Base-by-base conservation (phyloP, 208 protist species). In the Acanthamoeba lenticulata region DNA sequence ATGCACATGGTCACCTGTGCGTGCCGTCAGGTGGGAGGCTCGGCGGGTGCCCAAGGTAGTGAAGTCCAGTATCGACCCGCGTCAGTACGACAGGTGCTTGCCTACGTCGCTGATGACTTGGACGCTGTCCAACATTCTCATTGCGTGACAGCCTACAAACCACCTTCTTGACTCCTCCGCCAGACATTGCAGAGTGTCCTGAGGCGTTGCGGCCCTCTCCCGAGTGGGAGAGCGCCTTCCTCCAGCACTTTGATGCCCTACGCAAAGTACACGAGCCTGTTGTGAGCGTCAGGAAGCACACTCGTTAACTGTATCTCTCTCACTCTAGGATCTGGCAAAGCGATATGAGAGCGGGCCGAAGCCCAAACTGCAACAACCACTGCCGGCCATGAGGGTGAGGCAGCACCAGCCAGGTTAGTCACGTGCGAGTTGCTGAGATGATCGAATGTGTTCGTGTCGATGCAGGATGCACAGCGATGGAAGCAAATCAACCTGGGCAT, bases 11-110 rank as follows among this genome's bases (percentile, higher is more conserved):
- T 57, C 2, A 57, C 27, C 7, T n/a, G 4, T 19, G 4, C 17
- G 52, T 57, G 52, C 52, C 1, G 52, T 3, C 52, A 57, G 83
- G 15, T 90, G 83, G 83, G 83, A 90, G 83, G 83, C 83, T 3
- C 15, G 77, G 24, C 83, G 83, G 4, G 36, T 40, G 38, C 38
- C 83, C 45, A 74, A 49, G 45, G 83, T 90, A 24, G 83, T 90
- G 17, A 60, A 77, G 24, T 47, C 83, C 2, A 47, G n/a, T 44
- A 60, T 52, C 69, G 17, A 81, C 69, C 45, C 69, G 15, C 44
- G 69, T 3, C 44, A 81, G 15, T 57, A 57, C 15, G 52, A 57
- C 52, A 57, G 52, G 52, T 57, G 15, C 52, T 5, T 19, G 45
- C 5, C 45, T 5, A 49, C 45, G 45, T n/a, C n/a, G n/a, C n/a